Evolutionary conservation across 1,284 basidiomycete species (phyloP), one percentile per base, ranked within the genome.

Genomic region (Porogramme epimiltina): DNA sequence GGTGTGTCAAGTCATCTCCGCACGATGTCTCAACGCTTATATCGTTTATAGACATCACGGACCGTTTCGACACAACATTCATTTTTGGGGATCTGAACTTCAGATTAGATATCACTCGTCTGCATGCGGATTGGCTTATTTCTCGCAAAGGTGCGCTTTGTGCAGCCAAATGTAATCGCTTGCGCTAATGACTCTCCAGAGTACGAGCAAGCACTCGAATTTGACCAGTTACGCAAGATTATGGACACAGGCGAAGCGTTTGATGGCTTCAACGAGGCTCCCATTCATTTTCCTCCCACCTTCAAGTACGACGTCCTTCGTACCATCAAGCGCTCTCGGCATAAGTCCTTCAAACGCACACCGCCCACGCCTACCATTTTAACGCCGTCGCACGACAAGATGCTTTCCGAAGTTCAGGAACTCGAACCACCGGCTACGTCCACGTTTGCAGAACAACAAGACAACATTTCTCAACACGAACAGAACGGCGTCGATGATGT

Each of bases 61-160:
- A 92, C 64, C 82, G 79, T 59, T 95, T 93, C 60, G 93, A 95
- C 64, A 84, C 86, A 60, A 82, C 86, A 0, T 94, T 94, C 64
- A 75, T 93, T 36, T 89, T 81, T 58, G 91, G 91, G 3, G 92
- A 93, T 66, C 78, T 91, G 40, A 91, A 91, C 65, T 91, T 91
- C 62, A 77, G 89, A 34, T 69, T 91, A 42, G 82, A 90, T 56
- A 79, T 90, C 44, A 85, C 86, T 18, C 79, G 87, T 26, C 67
- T 89, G 16, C 87, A 90, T 62, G 88, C 87, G 2, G 87, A 90
- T 65, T 89, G 87, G 71, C 62, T 73, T n/a, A 70, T 73, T 39
- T 64, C 72, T 2, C 67, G 66, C 24, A 66, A 65, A 61, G 68
- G 70, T 69, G 51, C n/a, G 51, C 9, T 15, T 19, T 10, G 2